Evolutionary conservation across 2,329 filamentous ascomycete species (phyloP), one percentile per base, ranked within the genome.

Genomic region (Huntiella decipiens): DNA sequence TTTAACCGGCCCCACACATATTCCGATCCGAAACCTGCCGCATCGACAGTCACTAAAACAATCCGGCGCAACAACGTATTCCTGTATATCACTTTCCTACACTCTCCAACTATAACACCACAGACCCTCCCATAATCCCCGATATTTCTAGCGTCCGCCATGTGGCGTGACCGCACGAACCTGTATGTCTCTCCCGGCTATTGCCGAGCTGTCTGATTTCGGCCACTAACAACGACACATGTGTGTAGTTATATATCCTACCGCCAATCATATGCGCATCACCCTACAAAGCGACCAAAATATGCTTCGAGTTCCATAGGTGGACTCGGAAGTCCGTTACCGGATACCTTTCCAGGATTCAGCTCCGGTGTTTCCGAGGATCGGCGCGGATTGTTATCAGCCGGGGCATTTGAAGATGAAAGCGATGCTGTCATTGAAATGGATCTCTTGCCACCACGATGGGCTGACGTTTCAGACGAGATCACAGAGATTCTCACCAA

Each of bases 131-230:
- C 12, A 34, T 22, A 5, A 35, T 38, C n/a, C 5, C 37, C 11
- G 17, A 35, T 17, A 39, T 35, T 16, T 28, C 22, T 22, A 40
- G 40, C 66, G 68, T 71, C 71, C 77, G 79, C 73, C 67, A 93
- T 94, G 85, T 98, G 87, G 87, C 85, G 91, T 70, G 91, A 98
- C 73, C 82, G 91, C 66, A 98, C 91, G 56, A 98, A 96, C 62
- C 82, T 98, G 86, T 95, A 77, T 56, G 74, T 35, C 38, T 15
- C 17, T 8, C 45, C 42, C 48, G 52, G 13, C 16, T 15, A 35
- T 32, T 32, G 10, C 13, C 22, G 22, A 28, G 22, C 8, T 28
- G 22, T 28, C 22, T 28, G 22, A 28, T 28, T 28, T 28, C 22
- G 22, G 22, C 22, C 22, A 28, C 22, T 28, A 28, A 28, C 22